phyloP scores from a whole-genome alignment of 73 alveolate genomes.

The Loxodes magnus region DNA sequence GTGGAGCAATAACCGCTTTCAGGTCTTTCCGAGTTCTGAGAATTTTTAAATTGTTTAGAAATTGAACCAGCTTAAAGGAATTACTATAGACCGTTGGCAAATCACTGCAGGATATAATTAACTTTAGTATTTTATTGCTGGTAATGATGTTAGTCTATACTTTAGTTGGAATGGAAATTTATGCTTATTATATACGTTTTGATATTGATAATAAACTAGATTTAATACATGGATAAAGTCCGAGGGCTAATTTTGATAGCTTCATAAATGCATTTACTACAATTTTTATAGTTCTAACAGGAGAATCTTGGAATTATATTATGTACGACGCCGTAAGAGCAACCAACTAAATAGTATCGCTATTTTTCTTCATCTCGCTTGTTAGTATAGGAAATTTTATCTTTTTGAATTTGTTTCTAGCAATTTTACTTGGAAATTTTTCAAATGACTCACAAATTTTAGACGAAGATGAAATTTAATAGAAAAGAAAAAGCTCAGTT shows the following conservation, averaged over 20 bases:
- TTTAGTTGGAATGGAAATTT: conserved; percentile 89
- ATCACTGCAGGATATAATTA: conserved; percentile 34
- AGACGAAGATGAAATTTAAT: conserved; percentile 1
- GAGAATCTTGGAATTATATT: conserved; percentile 84
- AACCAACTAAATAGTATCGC: conserved; percentile 21
- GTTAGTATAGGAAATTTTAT: conserved; percentile 87
- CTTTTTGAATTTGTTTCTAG: conserved; percentile 81
- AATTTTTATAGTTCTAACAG: conserved; percentile 75
- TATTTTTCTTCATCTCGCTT: conserved; percentile 75
- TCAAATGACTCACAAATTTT: conserved; percentile 25
- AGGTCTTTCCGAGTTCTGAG: conserved; percentile 92
- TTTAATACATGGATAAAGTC: conserved; percentile 26
- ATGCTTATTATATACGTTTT: conserved; percentile 63
- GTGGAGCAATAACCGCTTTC: conserved; percentile 81
- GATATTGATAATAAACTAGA: conserved; percentile 27
- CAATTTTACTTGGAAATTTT: conserved; percentile 80
- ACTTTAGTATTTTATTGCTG: conserved; percentile 63
- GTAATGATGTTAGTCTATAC: conserved; percentile 83
- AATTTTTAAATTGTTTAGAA: conserved; percentile 77
- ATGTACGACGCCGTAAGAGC: conserved; percentile 51
- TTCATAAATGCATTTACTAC: conserved; percentile 77
- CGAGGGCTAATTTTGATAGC: conserved; percentile 67
- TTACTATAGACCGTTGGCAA: conserved; percentile 63
- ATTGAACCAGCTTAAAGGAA: conserved; percentile 61
- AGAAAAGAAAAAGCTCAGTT: neutral